Percentiles rank a stretch among this genome's conserved stretches.
Evolutionary conservation across 2,329 filamentous ascomycete genomes (phyloP).

Genomic region (Verticillium nubilum): DNA sequence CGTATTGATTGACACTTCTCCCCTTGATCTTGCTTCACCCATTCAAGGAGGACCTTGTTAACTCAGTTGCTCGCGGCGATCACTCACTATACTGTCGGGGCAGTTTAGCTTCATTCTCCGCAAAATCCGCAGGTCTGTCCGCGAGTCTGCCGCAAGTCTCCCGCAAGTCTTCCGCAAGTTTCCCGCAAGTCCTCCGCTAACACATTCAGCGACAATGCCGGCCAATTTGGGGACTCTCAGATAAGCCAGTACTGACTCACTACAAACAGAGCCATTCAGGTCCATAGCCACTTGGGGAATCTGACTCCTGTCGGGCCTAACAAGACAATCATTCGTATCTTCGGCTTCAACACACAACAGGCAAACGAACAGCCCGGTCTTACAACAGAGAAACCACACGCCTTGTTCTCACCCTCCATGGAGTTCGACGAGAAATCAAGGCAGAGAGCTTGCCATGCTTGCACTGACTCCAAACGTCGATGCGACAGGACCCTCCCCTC

Average conservation of each 20-base stretch:
- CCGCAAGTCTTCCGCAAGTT: background rate
- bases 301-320: background rate
- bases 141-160: background rate
- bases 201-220: background rate
- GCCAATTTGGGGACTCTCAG: background rate
- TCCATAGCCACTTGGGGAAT: background rate
- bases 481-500: constrained; percentile 5
- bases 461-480: constrained; percentile 4
- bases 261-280: background rate
- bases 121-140: background rate
- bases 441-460: constrained; percentile 5
- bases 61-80: background rate
- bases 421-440: background rate
- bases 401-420: background rate
- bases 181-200: background rate
- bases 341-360: background rate
- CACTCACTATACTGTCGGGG: background rate
- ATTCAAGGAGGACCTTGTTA: background rate
- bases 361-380: background rate
- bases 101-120: background rate
- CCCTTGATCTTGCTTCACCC: background rate
- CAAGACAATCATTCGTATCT: background rate
- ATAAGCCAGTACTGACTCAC: background rate
- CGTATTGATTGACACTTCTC: background rate
- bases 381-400: no score